Conservation (phyloP, 257 asterid genomes). For the Asclepias syriaca region DNA sequence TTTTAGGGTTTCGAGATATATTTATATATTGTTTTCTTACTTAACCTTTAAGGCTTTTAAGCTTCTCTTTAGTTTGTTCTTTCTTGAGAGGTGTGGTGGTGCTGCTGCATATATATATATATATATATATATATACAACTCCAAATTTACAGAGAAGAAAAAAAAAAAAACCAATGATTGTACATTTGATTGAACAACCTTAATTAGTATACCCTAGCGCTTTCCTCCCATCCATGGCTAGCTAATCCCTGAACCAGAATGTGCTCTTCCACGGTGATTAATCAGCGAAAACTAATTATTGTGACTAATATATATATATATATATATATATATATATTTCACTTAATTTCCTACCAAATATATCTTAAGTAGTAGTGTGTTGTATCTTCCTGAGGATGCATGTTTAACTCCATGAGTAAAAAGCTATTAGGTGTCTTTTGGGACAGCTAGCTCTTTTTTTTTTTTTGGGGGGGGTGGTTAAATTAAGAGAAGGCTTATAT, state of each 20-base stretch:
- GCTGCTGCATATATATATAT: no score
- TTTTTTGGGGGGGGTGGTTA: no score
- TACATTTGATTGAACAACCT: constrained; percentile 8
- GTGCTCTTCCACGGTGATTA: constrained; percentile 8
- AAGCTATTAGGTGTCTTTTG: constrained; percentile 14
- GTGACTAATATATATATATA: no score
- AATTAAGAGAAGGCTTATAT: no score
- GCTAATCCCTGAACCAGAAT: not conserved
- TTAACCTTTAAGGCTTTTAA: constrained; percentile 79
- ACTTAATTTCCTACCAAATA: not conserved
- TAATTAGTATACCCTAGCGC: not conserved
- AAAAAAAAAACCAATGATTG: constrained; percentile 52
- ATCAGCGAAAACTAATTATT: not conserved
- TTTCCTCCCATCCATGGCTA: not conserved
- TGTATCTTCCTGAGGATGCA: not conserved
- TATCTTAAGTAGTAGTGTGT: no score
- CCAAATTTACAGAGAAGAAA: not conserved
- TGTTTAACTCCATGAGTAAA: not conserved
- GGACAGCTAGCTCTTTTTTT: not conserved
- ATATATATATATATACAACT: not conserved
- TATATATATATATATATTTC: no score
- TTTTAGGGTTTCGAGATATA: constrained; percentile 56
- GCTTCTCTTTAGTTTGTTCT: constrained; percentile 31
- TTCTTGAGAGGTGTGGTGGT: not conserved
- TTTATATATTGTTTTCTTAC: constrained; percentile 29